Base-by-base conservation (phyloP, 345 rosid species). In the Streptanthus diversifolius region DNA sequence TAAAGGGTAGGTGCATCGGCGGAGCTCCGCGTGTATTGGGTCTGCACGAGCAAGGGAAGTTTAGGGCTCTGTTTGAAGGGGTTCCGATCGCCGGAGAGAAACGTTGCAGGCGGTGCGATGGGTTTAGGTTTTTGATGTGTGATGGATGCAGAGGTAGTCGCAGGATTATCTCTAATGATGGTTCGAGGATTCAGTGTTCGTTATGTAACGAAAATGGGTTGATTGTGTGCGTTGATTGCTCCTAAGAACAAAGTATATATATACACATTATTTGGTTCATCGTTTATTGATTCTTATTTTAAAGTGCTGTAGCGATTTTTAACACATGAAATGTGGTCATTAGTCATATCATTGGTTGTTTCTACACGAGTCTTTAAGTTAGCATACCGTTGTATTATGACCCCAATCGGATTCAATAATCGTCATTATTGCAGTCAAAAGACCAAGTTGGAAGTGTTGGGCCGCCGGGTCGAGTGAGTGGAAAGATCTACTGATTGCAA, bases 181-280 rank as follows among this genome's bases (percentile, higher is more conserved):
- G 84, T 14, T 7, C 65, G 66, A 73, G 70, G 24, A 54, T 73
- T 75, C 60, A 73, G 48, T 95, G 99, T 81, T 58, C 32, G 21
- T 68, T 73, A 18, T 95, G 99, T 61, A 95, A 95, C 49, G 99
- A 91, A 80, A 91, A 95, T 66, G 99, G 99, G 7, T 70, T 95
- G 79, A 63, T 86, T 33, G 79, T 85, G 39, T 95, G 96, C 56
- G 73, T 87, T 19, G 35, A 63, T 52, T 95, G 97, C 78, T 89
- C 80, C 1, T 77, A n/a, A 57, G 1, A 19, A 33, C 48, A 22
- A 22, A 51, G 17, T 56, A 14, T 63, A 30, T 12, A 60, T 36
- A 10, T 7, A 58, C 62, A 9, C 17, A 66, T 19, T 51, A 49
- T 29, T 66, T 62, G 61, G 18, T 43, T 58, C 49, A 35, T 61